Evolutionary conservation across 768 basidiomycete genomes (phyloP).

Genomic region (Mycena metata): DNA sequence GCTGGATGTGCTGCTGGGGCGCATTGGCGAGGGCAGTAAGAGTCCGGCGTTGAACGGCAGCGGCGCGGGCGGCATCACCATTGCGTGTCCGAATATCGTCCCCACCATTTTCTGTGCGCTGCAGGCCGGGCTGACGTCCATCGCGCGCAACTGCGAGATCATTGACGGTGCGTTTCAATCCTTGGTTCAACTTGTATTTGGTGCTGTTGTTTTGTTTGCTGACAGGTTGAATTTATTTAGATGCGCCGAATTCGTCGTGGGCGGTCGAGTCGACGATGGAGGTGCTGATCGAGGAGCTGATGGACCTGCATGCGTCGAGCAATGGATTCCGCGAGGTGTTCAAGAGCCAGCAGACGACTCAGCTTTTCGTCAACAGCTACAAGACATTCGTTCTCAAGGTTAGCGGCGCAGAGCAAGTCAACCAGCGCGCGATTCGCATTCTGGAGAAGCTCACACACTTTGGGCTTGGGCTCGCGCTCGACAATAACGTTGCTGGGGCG

Average conservation of each 20-base stretch:
- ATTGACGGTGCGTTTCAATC: constrained; percentile 46
- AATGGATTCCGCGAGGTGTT: constrained; percentile 80
- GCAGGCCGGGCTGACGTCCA: constrained; percentile 63
- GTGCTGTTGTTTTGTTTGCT: constrained; percentile 28
- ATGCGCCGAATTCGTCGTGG: constrained; percentile 32
- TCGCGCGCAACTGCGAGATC: constrained; percentile 52
- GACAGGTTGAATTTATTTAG: constrained; percentile 31
- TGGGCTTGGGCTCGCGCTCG: constrained; percentile 75
- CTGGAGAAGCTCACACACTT: constrained; percentile 81
- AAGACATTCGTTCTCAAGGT: constrained; percentile 66
- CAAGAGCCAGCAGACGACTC: constrained; percentile 77
- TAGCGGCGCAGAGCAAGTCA: constrained; percentile 52
- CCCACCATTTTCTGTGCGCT: constrained; percentile 80
- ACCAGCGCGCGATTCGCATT: constrained; percentile 63
- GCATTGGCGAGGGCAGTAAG: constrained; percentile 46
- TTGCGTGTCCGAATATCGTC: constrained; percentile 77
- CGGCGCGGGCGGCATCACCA: constrained; percentile 43
- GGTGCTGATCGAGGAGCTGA: constrained; percentile 74
- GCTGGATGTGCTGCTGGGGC: constrained; percentile 78
- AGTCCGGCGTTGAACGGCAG: constrained; percentile 22
- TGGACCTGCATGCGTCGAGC: constrained; percentile 75
- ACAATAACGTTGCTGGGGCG: constrained; percentile 67
- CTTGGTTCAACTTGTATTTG: constrained; percentile 20
- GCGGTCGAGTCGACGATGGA: constrained; percentile 62
- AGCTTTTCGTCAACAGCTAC: constrained; percentile 76